Evolutionary conservation across 2,329 filamentous ascomycete genomes (phyloP).

Genomic region (Trichoderma oligosporum): DNA sequence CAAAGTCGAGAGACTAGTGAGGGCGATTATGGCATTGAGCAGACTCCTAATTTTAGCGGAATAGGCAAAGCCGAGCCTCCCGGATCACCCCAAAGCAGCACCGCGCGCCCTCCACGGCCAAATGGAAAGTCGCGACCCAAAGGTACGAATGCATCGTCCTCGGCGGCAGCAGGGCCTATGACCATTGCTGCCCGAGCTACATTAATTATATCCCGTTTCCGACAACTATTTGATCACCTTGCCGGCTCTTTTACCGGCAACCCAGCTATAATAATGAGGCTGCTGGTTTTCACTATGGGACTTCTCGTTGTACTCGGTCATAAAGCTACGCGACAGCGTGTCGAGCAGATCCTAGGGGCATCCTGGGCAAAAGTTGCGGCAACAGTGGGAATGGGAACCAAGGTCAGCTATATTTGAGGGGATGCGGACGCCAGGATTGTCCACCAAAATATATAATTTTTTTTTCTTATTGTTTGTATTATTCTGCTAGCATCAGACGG

Average conservation of each 20-base stretch:
- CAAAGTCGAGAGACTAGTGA: slow-evolving; percentile 52
- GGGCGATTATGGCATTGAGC: slow-evolving; percentile 66
- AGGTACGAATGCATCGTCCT: slow-evolving; percentile 29
- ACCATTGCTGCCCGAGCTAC: slow-evolving; percentile 48
- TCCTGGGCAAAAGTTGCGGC: slow-evolving; percentile 78
- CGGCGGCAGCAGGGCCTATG: slow-evolving; percentile 29
- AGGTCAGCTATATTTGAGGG: slow-evolving; percentile 86
- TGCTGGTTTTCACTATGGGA: slow-evolving; percentile 75
- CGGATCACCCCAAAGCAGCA: slow-evolving; percentile 34
- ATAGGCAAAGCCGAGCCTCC: slow-evolving; percentile 34
- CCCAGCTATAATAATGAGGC: slow-evolving; percentile 54
- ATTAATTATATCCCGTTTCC: slow-evolving; percentile 51
- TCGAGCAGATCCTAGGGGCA: slow-evolving; percentile 63
- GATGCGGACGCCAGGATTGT: neutral
- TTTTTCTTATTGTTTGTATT: slow-evolving; percentile 1
- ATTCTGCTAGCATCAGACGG: slow-evolving; percentile 28
- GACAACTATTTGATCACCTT: slow-evolving; percentile 49
- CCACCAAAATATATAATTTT: slow-evolving; percentile 15
- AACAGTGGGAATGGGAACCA: slow-evolving; percentile 93
- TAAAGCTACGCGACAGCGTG: slow-evolving; percentile 67
- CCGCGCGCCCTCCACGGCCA: slow-evolving; percentile 28
- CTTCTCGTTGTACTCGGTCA: slow-evolving; percentile 73
- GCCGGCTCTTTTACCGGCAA: slow-evolving; percentile 52
- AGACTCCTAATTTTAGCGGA: slow-evolving; percentile 40
- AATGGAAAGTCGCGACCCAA: slow-evolving; percentile 28